Conservation (phyloP, 352 stramenopile genomes). For the Pythium brassicae region DNA sequence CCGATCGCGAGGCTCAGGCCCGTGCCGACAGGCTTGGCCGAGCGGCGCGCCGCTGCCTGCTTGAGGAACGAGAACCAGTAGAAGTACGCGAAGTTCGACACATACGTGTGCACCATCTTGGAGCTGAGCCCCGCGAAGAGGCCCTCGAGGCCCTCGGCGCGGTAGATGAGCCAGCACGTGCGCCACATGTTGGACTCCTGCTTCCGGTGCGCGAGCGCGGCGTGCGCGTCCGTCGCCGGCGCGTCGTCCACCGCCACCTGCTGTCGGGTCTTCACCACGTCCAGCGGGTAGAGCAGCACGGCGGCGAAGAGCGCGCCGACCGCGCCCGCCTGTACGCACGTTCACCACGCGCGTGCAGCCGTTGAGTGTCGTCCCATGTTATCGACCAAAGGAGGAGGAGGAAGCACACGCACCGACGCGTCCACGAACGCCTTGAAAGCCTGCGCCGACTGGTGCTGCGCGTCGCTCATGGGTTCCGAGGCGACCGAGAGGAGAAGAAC, state of each 20-base stretch:
- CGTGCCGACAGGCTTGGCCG: conserved; percentile 43
- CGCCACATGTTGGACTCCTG: conserved; percentile 46
- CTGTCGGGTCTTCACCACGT: conserved; percentile 74
- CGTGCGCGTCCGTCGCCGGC: conserved; percentile 14
- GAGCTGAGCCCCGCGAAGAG: conserved; percentile 69
- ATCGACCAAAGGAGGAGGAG: background rate
- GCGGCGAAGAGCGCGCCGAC: conserved; percentile 75
- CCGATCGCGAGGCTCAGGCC: conserved; percentile 71
- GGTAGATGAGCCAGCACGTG: conserved; percentile 65
- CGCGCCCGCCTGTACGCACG: conserved; percentile 43
- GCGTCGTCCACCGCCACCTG: conserved; percentile 46
- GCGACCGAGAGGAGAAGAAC: background rate
- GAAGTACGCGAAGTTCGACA: conserved; percentile 82
- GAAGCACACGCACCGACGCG: conserved; percentile 43
- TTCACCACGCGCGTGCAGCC: conserved; percentile 1
- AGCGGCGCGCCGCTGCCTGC: conserved; percentile 45
- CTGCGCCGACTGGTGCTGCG: conserved; percentile 25
- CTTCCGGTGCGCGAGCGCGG: conserved; percentile 27
- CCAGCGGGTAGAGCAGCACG: conserved; percentile 68
- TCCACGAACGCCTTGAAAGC: conserved; percentile 78
- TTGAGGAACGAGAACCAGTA: conserved; percentile 87
- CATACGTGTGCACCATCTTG: conserved; percentile 71
- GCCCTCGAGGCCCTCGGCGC: conserved; percentile 50
- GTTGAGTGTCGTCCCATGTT: background rate
- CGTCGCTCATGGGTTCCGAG: conserved; percentile 17